These are phyloP conservation scores for Saturnispora bothae DNA, from an alignment of 805 yeast genomes.

Conservation along the genomic window DNA sequence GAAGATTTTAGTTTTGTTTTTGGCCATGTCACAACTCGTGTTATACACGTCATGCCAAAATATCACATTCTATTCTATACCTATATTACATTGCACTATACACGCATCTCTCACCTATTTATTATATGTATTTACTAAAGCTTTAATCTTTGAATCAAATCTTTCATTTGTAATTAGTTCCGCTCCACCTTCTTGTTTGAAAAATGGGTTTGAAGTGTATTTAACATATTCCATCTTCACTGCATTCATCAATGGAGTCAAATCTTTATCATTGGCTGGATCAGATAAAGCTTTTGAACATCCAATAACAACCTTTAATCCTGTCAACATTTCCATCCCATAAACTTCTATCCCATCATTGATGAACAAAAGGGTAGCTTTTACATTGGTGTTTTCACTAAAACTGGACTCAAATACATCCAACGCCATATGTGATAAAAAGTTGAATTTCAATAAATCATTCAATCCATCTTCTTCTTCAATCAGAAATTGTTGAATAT, in stretches of 20 bases:
- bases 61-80: too few species aligned
- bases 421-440: conserved; percentile 65
- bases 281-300: conserved; percentile 13
- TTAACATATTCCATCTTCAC: conserved; percentile 47
- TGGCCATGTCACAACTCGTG: too few species aligned
- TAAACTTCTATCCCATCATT: conserved; percentile 60
- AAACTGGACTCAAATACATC: conserved; percentile 52
- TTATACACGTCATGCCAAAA: too few species aligned
- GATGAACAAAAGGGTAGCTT: conserved; percentile 37
- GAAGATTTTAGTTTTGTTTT: too few species aligned
- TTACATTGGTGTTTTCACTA: conserved; percentile 25
- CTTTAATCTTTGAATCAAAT: conserved; percentile 22
- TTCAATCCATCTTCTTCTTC: conserved; percentile 22
- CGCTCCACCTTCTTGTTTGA: conserved; percentile 24
- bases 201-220: conserved; percentile 56
- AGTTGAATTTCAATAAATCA: conserved; percentile 49
- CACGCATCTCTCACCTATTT: too few species aligned
- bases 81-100: too few species aligned
- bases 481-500: conserved; percentile 44
- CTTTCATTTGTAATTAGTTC: conserved; percentile 22
- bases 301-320: conserved; percentile 57
- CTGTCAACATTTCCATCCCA: conserved; percentile 60
- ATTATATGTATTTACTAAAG: conserved; percentile 21
- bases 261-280: conserved; percentile 4
- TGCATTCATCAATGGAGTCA: conserved; percentile 26